A percentile compares a stretch with the other conserved stretches of the same genome.
Conservation (phyloP, 2,329 filamentous ascomycete species). For the Trichothecium sympodiale region DNA sequence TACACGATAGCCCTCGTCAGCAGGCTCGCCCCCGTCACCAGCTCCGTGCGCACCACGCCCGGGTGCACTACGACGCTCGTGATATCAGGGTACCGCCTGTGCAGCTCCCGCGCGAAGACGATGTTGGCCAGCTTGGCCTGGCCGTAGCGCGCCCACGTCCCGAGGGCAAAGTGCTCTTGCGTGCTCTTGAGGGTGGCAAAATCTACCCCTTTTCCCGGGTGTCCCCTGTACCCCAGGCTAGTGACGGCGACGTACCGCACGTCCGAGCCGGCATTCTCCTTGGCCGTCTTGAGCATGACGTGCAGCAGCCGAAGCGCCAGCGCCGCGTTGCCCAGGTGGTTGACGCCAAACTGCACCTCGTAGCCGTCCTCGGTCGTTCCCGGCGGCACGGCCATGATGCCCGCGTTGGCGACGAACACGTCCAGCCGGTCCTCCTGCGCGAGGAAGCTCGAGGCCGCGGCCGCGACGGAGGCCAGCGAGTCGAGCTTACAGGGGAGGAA, state of each 20-base stretch:
- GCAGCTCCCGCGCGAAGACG: conserved; percentile 16
- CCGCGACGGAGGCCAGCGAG: conserved; percentile 29
- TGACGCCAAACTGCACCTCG: conserved; percentile 36
- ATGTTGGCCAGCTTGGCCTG: conserved; percentile 21
- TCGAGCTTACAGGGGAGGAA: conserved; percentile 20
- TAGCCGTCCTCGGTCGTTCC: conserved; percentile 31
- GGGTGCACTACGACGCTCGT: conserved; percentile 36
- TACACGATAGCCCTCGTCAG: neutral
- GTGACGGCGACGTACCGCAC: conserved; percentile 16
- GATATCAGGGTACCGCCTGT: conserved; percentile 12
- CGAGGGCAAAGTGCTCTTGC: conserved; percentile 9
- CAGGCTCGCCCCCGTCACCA: conserved; percentile 5
- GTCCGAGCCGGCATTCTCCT: conserved; percentile 9
- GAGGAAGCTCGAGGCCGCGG: conserved; percentile 25
- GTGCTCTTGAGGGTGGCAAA: conserved; percentile 17
- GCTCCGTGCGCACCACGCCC: conserved; percentile 23
- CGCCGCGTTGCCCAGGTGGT: conserved; percentile 37
- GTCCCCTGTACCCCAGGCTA: conserved; percentile 14
- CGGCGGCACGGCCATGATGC: conserved; percentile 26
- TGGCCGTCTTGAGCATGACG: conserved; percentile 15
- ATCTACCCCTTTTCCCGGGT: conserved; percentile 14
- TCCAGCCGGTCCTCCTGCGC: conserved; percentile 23
- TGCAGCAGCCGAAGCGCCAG: conserved; percentile 26
- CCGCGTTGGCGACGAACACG: conserved; percentile 35
- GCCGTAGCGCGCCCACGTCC: conserved; percentile 13